A percentile compares a stretch with the other conserved stretches of the same genome.
Evolutionary conservation across 2,329 filamentous ascomycete species (phyloP).

Genomic region (Alternaria arbusti): DNA sequence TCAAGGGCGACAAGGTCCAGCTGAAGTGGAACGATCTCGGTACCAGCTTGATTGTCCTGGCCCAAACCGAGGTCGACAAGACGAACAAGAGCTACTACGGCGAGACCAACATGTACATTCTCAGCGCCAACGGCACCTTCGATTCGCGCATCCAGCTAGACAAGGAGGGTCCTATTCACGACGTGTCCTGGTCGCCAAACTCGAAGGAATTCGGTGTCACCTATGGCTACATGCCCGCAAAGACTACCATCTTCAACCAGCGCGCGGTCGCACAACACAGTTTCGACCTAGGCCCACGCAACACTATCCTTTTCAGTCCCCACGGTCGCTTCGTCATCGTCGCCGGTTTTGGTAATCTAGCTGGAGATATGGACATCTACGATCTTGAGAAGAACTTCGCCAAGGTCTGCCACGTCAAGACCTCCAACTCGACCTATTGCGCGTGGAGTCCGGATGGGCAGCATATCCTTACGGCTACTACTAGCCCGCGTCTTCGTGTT

Average conservation of each 20-base stretch:
- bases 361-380: conserved; percentile 97
- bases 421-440: conserved; percentile 93
- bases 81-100: conserved; percentile 99
- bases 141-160: conserved; percentile 91
- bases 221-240: conserved; percentile 99
- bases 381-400: conserved; percentile 92
- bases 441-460: conserved; percentile 97
- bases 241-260: conserved; percentile 96
- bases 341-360: conserved; percentile 95
- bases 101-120: conserved; percentile 94
- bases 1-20: conserved; percentile 98
- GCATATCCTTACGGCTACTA: conserved; percentile 97
- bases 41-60: conserved; percentile 89
- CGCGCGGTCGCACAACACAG: conserved; percentile 81
- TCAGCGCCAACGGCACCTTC: conserved; percentile 89
- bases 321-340: conserved; percentile 92
- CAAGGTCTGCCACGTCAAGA: conserved; percentile 93
- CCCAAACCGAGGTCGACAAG: conserved; percentile 97
- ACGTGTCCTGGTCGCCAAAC: conserved; percentile 98
- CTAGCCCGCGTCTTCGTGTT: conserved; percentile 90
- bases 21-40: conserved; percentile 96
- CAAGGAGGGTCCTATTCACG: conserved; percentile 97
- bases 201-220: conserved; percentile 97
- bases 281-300: conserved; percentile 86
- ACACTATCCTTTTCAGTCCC: conserved; percentile 94